Percentiles rank a stretch among this genome's conserved stretches.
phyloP scores from a whole-genome alignment of 176 grass and related monocot genomes.

The Phyllostachys edulis region DNA sequence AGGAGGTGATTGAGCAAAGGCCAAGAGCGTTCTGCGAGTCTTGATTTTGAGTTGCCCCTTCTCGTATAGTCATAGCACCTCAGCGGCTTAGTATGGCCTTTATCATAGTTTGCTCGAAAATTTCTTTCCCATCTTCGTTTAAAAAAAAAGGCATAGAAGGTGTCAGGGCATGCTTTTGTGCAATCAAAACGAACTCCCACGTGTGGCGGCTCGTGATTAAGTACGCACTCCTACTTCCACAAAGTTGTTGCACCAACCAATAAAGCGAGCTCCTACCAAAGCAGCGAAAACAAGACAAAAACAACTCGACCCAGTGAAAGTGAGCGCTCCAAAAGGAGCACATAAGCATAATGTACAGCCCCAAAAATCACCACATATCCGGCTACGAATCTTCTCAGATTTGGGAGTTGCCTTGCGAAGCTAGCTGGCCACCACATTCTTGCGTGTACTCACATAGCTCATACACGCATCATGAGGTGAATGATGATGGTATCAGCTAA shows the following conservation, averaged over 20 bases:
- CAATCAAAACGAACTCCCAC: constrained; percentile 10
- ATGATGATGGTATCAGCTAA: neutral
- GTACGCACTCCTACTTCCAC: neutral
- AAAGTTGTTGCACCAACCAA: constrained; percentile 40
- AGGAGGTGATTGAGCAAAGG: too few relatives aligned
- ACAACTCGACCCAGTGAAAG: neutral
- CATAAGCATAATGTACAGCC: neutral
- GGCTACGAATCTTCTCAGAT: constrained; percentile 26
- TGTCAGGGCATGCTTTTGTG: constrained; percentile 6
- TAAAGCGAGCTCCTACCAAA: constrained; percentile 31
- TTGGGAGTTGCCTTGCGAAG: neutral
- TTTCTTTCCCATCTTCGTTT: too few relatives aligned
- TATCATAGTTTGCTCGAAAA: too few relatives aligned
- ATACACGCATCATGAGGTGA: neutral
- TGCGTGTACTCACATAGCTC: neutral
- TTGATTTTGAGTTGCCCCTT: too few relatives aligned
- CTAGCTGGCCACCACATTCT: neutral
- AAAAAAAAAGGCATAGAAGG: neutral
- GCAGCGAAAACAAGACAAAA: constrained; percentile 21
- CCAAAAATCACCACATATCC: neutral
- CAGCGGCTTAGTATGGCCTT: too few relatives aligned
- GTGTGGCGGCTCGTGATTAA: neutral
- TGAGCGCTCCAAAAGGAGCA: neutral
- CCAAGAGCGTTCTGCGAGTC: too few relatives aligned
- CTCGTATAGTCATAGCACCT: too few relatives aligned